Evolutionary conservation across 176 grass and related monocot genomes (phyloP).

Genomic region (Avena insularis): DNA sequence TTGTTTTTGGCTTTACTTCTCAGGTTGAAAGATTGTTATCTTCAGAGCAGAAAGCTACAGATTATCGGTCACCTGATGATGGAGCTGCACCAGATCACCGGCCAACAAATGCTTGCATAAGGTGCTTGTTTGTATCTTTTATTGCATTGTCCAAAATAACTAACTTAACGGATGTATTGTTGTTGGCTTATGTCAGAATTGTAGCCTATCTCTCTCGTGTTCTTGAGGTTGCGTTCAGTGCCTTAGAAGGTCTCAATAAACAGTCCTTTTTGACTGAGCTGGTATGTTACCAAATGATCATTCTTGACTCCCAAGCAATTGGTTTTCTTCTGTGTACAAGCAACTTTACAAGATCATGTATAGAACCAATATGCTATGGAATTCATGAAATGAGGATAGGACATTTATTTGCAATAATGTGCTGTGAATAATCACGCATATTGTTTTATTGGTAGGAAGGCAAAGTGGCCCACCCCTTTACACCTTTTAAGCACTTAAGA

Average conservation of each 20-base stretch:
- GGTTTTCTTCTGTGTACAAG: slow-evolving; percentile 19
- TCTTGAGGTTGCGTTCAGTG: slow-evolving; percentile 95
- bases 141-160: slow-evolving; percentile 39
- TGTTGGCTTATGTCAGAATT: slow-evolving; percentile 75
- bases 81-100: slow-evolving; percentile 94
- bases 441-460: not conserved
- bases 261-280: slow-evolving; percentile 99
- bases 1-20: slow-evolving; percentile 23
- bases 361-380: not conserved
- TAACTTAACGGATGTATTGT: slow-evolving; percentile 50
- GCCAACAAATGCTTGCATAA: slow-evolving; percentile 93
- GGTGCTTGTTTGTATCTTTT: slow-evolving; percentile 55
- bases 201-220: slow-evolving; percentile 98
- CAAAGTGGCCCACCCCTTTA: not conserved
- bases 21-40: slow-evolving; percentile 97
- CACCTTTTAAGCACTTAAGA: not conserved
- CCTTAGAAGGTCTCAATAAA: slow-evolving; percentile 98
- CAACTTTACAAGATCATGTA: slow-evolving; percentile 27
- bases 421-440: not conserved
- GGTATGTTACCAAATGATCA: slow-evolving; percentile 57
- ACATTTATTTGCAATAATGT: not conserved
- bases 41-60: slow-evolving; percentile 91
- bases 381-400: slow-evolving; percentile 10
- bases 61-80: slow-evolving; percentile 95
- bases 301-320: slow-evolving; percentile 16